Evolutionary conservation across 495 filamentous ascomycete species (phyloP).

Genomic region (Pyrenopolyporus hunteri): DNA sequence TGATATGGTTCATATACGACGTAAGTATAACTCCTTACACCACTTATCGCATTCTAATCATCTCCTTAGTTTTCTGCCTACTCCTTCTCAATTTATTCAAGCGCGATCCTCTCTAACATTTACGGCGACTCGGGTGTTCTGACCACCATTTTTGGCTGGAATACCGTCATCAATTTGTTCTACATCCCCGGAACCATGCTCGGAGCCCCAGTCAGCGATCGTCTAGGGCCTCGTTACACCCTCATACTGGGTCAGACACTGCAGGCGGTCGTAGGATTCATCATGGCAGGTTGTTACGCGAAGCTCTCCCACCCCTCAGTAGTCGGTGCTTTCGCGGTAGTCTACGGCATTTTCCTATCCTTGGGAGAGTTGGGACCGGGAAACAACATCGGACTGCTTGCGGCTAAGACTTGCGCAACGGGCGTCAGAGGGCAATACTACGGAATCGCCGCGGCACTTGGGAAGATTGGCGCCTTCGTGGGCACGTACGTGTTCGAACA

Average conservation of each 20-base stretch:
- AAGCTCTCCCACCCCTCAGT: constrained; percentile 64
- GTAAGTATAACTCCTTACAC: constrained; percentile 40
- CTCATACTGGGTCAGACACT: constrained; percentile 68
- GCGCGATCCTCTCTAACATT: constrained; percentile 71
- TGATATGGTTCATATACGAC: constrained; percentile 95
- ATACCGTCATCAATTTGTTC: constrained; percentile 81
- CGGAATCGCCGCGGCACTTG: constrained; percentile 80
- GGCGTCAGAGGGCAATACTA: constrained; percentile 91
- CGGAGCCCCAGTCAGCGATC: constrained; percentile 77
- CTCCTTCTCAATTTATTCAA: constrained; percentile 79
- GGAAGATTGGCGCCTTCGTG: constrained; percentile 91
- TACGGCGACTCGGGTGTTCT: constrained; percentile 61
- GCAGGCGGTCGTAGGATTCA: constrained; percentile 81
- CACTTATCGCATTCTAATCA: constrained; percentile 10
- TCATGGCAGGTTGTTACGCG: constrained; percentile 80
- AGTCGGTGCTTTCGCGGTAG: constrained; percentile 77
- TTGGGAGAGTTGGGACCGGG: constrained; percentile 88
- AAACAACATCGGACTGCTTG: constrained; percentile 88
- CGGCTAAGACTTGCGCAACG: constrained; percentile 86
- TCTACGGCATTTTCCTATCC: constrained; percentile 79
- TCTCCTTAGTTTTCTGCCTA: constrained; percentile 68
- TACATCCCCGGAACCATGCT: constrained; percentile 81
- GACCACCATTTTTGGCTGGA: constrained; percentile 83
- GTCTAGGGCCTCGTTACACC: constrained; percentile 74
- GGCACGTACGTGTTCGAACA: constrained; percentile 82